phyloP scores from a whole-genome alignment of 441 rosid genomes.

The Jatropha multifida region DNA sequence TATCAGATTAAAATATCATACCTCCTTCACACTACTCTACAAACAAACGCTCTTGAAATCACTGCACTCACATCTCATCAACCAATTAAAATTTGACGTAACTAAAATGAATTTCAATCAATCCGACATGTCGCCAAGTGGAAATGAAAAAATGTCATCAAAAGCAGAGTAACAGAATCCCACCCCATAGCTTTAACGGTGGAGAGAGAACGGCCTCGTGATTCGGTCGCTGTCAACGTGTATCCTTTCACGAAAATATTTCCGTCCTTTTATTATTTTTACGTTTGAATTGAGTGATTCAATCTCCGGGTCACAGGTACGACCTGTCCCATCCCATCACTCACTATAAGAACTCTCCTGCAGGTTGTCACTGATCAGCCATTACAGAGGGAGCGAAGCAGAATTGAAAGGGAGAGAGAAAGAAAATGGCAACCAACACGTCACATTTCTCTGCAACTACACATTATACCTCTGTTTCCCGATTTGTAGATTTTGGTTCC shows the following conservation, averaged over 20 bases:
- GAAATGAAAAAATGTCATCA: not conserved
- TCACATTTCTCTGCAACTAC: slow-evolving; percentile 36
- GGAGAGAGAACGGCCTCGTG: slow-evolving; percentile 17
- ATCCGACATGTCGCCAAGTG: not conserved
- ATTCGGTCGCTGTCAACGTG: slow-evolving; percentile 6
- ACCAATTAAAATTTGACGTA: not conserved
- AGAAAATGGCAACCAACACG: slow-evolving; percentile 32
- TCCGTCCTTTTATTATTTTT: not conserved
- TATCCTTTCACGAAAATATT: not conserved
- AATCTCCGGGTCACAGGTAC: too few relatives aligned
- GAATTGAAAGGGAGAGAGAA: slow-evolving; percentile 4
- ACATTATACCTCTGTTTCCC: slow-evolving; percentile 36
- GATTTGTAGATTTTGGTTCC: slow-evolving; percentile 30
- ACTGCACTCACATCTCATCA: not conserved
- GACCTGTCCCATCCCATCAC: not conserved
- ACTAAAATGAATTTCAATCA: too few relatives aligned
- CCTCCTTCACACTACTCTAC: too few relatives aligned
- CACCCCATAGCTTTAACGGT: not conserved
- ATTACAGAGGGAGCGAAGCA: not conserved
- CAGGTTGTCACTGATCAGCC: not conserved
- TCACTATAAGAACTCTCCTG: not conserved
- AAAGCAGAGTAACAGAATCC: not conserved
- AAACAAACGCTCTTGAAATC: too few relatives aligned
- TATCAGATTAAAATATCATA: too few relatives aligned
- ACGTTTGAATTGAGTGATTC: not conserved